A percentile compares a stretch with the other conserved stretches of the same genome.
Evolutionary conservation across 164 flowering plant species (phyloP).

Genomic region (Pachysandra terminalis): DNA sequence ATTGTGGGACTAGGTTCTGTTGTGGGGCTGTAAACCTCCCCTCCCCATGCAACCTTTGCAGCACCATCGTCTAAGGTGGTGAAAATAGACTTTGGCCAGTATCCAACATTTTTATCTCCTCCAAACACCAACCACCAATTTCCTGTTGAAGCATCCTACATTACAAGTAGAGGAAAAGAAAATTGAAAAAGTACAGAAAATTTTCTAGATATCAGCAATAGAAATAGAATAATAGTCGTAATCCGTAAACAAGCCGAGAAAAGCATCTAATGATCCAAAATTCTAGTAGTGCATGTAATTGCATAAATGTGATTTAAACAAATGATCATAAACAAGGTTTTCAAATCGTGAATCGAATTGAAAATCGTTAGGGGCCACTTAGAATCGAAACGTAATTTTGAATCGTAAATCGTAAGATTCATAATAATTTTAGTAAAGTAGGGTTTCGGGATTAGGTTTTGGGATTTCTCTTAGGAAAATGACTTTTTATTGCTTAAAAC

Average conservation of each 20-base stretch:
- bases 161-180: background rate
- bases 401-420: no score
- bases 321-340: no score
- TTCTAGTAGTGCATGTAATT: background rate
- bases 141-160: background rate
- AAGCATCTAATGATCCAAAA: background rate
- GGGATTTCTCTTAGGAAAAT: no score
- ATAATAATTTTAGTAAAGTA: no score
- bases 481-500: no score
- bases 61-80: background rate
- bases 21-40: background rate
- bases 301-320: background rate
- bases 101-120: background rate
- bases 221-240: no score
- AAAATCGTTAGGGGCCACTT: no score
- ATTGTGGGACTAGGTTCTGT: background rate
- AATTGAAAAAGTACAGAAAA: no score
- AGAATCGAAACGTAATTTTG: no score
- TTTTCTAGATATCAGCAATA: background rate
- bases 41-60: background rate
- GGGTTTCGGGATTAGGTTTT: no score
- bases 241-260: background rate
- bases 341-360: no score
- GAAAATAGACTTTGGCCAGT: slow-evolving; percentile 3
- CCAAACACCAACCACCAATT: slow-evolving; percentile 1